Conservation (phyloP, 495 filamentous ascomycete species). For the Viridothelium virens region DNA sequence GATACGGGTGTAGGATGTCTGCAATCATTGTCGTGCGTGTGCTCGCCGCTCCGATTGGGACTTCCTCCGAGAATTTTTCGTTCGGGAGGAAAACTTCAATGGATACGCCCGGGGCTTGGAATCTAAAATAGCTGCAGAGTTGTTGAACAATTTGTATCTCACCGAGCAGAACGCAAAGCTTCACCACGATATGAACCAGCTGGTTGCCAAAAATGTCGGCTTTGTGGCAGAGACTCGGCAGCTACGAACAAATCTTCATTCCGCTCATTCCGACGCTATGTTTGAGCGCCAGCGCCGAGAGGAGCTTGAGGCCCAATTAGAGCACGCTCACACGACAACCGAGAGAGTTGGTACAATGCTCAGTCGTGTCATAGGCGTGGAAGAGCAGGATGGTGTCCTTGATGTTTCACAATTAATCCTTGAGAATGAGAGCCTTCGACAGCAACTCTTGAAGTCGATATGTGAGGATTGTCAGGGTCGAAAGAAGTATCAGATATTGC, state of each 20-base stretch:
- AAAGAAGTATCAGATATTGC: no score
- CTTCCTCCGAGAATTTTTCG: background rate
- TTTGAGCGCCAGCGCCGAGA: background rate
- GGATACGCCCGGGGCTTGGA: background rate
- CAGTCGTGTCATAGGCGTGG: background rate
- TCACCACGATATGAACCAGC: background rate
- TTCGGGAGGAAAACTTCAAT: background rate
- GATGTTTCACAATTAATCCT: no score
- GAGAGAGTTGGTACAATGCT: background rate
- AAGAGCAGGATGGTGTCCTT: background rate
- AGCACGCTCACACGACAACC: background rate
- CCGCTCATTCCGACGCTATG: background rate
- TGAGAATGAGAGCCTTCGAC: no score
- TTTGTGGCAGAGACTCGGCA: background rate
- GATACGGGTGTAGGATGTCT: background rate
- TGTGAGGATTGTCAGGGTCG: no score
- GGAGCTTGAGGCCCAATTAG: background rate
- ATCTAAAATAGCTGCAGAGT: background rate
- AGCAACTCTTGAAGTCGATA: no score
- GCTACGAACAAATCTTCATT: background rate
- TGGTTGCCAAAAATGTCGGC: background rate
- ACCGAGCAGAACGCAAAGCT: background rate
- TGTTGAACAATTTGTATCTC: background rate
- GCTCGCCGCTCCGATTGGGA: background rate
- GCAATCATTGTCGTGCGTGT: background rate